These are phyloP conservation scores for Annulohypoxylon bovei DNA, from an alignment of 495 filamentous ascomycete species.

Conservation along the genomic window DNA sequence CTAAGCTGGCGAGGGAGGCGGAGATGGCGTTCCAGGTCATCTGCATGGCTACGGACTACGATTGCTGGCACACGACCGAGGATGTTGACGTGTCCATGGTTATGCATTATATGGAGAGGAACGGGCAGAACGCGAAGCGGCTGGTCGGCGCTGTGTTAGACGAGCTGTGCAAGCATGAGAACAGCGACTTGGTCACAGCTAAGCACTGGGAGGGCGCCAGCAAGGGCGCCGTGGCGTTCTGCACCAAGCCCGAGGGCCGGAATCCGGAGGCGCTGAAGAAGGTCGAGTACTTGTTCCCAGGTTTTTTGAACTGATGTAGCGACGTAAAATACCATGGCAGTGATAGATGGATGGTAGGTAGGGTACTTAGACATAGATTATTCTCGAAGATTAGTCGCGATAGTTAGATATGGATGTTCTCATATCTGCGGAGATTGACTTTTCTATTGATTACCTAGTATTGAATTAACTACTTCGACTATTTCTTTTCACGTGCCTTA, in stretches of 20 bases:
- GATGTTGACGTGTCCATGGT: slow-evolving; percentile 97
- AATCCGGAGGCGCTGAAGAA: slow-evolving; percentile 71
- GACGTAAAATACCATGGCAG: neutral
- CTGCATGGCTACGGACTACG: slow-evolving; percentile 99
- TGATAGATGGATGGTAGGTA: slow-evolving; percentile 24
- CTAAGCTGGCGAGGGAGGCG: slow-evolving; percentile 94
- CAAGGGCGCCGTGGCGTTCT: slow-evolving; percentile 75
- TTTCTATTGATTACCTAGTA: too few species aligned
- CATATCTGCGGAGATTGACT: too few species aligned
- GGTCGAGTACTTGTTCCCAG: slow-evolving; percentile 82
- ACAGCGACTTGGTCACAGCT: slow-evolving; percentile 78
- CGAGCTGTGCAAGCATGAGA: slow-evolving; percentile 78
- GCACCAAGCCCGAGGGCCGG: slow-evolving; percentile 72
- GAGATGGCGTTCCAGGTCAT: slow-evolving; percentile 98
- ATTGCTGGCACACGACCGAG: slow-evolving; percentile 85
- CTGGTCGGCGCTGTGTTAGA: slow-evolving; percentile 89
- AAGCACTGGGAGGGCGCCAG: slow-evolving; percentile 74
- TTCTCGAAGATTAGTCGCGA: slow-evolving; percentile 12
- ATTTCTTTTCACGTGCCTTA: too few species aligned
- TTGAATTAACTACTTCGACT: too few species aligned
- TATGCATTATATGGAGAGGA: slow-evolving; percentile 94
- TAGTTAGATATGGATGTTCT: slow-evolving; percentile 16
- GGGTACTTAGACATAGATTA: slow-evolving; percentile 15
- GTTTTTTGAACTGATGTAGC: slow-evolving; percentile 54
- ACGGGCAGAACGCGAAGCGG: slow-evolving; percentile 83